These are phyloP conservation scores for Arthrobotrys megalospora DNA, from an alignment of 2,329 filamentous ascomycete genomes.

Conservation along the genomic window DNA sequence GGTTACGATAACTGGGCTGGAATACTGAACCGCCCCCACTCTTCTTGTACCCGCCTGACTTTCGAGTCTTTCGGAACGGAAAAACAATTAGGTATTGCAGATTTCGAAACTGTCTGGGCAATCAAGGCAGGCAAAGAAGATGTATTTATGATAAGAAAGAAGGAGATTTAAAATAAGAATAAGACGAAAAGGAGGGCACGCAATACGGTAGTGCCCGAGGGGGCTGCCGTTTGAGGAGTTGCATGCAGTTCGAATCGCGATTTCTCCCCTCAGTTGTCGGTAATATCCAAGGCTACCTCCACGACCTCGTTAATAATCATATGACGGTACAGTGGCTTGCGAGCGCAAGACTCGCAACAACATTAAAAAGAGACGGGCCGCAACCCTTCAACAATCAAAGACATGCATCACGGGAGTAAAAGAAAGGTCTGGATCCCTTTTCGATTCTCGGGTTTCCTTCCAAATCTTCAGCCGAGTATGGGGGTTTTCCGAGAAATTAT, in stretches of 20 bases:
- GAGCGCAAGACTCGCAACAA: conserved; percentile 20
- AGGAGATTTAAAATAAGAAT: conserved; percentile 24
- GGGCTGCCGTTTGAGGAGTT: conserved; percentile 32
- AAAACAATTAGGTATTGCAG: conserved; percentile 60
- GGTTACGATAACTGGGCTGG: conserved; percentile 24
- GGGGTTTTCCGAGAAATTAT: conserved; percentile 43
- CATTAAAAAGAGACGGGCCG: conserved; percentile 38
- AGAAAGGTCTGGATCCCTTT: conserved; percentile 23
- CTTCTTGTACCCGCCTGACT: conserved; percentile 18
- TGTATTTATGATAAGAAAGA: conserved; percentile 14
- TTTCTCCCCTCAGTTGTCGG: conserved; percentile 5
- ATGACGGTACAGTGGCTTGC: conserved; percentile 15
- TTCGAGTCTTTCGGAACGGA: conserved; percentile 45
- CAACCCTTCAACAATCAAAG: conserved; percentile 30
- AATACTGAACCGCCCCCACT: conserved; percentile 30
- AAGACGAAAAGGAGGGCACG: conserved; percentile 8
- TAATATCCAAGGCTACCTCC: conserved; percentile 24
- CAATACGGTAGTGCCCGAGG: conserved; percentile 29
- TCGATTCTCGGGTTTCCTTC: conserved; percentile 21
- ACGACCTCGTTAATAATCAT: conserved; percentile 19
- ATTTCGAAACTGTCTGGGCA: conserved; percentile 40
- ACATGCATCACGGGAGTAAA: conserved; percentile 17
- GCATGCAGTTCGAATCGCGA: conserved; percentile 8
- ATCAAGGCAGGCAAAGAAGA: conserved; percentile 16
- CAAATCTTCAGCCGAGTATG: conserved; percentile 34